phyloP scores from a whole-genome alignment of 805 yeast species.

The Lipomyces lipofer region DNA sequence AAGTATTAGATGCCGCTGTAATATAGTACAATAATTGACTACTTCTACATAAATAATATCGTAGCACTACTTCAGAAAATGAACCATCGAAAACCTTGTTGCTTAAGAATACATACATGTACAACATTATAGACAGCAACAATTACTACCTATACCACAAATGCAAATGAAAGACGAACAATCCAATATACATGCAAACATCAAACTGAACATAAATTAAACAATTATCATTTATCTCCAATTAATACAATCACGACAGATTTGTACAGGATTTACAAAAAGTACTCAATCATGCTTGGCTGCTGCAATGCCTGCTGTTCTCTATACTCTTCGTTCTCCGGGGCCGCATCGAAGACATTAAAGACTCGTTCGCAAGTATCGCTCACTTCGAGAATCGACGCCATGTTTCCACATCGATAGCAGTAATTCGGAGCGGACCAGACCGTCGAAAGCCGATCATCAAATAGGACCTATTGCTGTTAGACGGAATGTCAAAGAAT shows the following conservation, averaged over 20 bases:
- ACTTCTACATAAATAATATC: too few relatives aligned
- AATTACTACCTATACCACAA: too few relatives aligned
- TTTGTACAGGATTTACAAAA: conserved; percentile 19
- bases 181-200: background rate
- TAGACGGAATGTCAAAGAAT: too few relatives aligned
- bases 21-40: background rate
- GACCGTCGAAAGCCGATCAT: conserved; percentile 88
- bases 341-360: conserved; percentile 96
- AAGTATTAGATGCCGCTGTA: background rate
- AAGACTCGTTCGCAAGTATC: conserved; percentile 68
- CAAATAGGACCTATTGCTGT: too few relatives aligned
- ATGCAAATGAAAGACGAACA: background rate
- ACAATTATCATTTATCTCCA: too few relatives aligned
- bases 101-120: conserved; percentile 6
- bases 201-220: too few relatives aligned
- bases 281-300: conserved; percentile 26
- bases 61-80: too few relatives aligned
- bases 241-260: too few relatives aligned
- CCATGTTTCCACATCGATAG: conserved; percentile 94
- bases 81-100: conserved; percentile 9
- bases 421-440: conserved; percentile 99
- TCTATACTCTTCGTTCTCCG: conserved; percentile 69
- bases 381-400: conserved; percentile 89
- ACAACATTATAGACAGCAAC: too few relatives aligned
- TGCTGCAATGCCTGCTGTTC: conserved; percentile 30